Percentiles rank a stretch among this genome's conserved stretches.
Conservation (phyloP, 2,329 filamentous ascomycete genomes). For the Xylaria sp. region DNA sequence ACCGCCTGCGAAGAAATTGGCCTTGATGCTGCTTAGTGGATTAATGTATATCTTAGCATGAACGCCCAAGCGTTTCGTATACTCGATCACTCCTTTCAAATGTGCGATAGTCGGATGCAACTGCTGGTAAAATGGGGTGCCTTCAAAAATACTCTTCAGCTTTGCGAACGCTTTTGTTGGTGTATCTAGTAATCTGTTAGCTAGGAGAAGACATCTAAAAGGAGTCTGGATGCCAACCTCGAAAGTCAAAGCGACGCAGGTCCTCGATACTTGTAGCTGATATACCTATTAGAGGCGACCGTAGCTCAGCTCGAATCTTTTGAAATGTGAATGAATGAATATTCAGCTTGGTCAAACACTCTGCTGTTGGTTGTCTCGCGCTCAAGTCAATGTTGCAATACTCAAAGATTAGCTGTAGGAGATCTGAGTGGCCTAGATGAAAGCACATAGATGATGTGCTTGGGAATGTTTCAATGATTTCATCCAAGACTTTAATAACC, state of each 20-base stretch:
- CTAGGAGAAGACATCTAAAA: background rate
- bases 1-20: constrained; percentile 87
- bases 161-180: constrained; percentile 68
- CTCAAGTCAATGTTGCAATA: constrained; percentile 81
- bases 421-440: constrained; percentile 86
- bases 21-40: constrained; percentile 88
- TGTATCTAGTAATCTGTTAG: constrained; percentile 56
- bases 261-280: constrained; percentile 92
- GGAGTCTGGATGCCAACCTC: constrained; percentile 62
- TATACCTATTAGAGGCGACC: constrained; percentile 82
- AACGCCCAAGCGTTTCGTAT: constrained; percentile 79
- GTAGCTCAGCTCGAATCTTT: constrained; percentile 83
- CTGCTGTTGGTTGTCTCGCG: constrained; percentile 78
- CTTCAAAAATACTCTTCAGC: constrained; percentile 70
- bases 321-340: constrained; percentile 83
- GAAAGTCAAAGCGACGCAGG: constrained; percentile 89
- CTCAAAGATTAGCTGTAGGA: constrained; percentile 89
- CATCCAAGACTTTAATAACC: constrained; percentile 92
- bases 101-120: constrained; percentile 82
- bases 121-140: constrained; percentile 76
- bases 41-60: constrained; percentile 83
- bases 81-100: constrained; percentile 80
- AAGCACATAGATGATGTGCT: constrained; percentile 85
- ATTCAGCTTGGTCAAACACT: constrained; percentile 87
- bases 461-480: constrained; percentile 85